These are phyloP conservation scores for Aspergillus aculeatinus DNA, from an alignment of 2,329 filamentous ascomycete genomes.

Conservation along the genomic window DNA sequence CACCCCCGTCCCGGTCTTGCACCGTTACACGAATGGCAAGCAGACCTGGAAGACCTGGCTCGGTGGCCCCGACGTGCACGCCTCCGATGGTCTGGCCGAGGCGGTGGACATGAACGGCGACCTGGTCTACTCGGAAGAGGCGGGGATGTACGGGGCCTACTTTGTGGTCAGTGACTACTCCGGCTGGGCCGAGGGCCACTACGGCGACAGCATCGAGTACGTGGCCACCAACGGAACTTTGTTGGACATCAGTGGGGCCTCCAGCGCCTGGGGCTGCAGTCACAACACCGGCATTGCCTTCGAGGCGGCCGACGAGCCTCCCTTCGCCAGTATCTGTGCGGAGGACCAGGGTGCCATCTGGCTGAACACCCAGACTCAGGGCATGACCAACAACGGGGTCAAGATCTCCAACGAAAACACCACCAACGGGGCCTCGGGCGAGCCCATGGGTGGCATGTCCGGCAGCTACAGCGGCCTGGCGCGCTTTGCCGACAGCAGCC, in stretches of 20 bases:
- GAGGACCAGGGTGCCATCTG: conserved; percentile 65
- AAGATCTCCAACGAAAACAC: conserved; percentile 64
- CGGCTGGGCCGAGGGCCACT: conserved; percentile 56
- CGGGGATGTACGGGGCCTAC: conserved; percentile 61
- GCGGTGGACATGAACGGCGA: conserved; percentile 63
- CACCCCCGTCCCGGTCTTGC: conserved; percentile 57
- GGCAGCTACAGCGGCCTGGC: conserved; percentile 61
- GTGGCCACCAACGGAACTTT: conserved; percentile 51
- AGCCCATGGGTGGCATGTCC: conserved; percentile 63
- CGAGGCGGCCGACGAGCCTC: conserved; percentile 58
- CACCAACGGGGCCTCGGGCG: conserved; percentile 59
- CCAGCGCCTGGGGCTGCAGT: conserved; percentile 60
- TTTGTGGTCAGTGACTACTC: conserved; percentile 61
- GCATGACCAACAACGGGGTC: conserved; percentile 52
- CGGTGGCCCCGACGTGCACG: conserved; percentile 56
- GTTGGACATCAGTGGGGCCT: conserved; percentile 53
- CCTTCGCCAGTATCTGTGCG: conserved; percentile 60
- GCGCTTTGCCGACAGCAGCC: conserved; percentile 51
- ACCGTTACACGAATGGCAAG: conserved; percentile 56
- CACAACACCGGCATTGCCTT: conserved; percentile 66
- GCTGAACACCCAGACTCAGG: conserved; percentile 61
- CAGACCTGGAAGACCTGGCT: conserved; percentile 61
- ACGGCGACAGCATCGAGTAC: conserved; percentile 58
- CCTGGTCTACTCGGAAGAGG: conserved; percentile 58
- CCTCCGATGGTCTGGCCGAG: conserved; percentile 47